phyloP scores from a whole-genome alignment of 2,329 filamentous ascomycete species.

The Juglanconis oblonga region DNA sequence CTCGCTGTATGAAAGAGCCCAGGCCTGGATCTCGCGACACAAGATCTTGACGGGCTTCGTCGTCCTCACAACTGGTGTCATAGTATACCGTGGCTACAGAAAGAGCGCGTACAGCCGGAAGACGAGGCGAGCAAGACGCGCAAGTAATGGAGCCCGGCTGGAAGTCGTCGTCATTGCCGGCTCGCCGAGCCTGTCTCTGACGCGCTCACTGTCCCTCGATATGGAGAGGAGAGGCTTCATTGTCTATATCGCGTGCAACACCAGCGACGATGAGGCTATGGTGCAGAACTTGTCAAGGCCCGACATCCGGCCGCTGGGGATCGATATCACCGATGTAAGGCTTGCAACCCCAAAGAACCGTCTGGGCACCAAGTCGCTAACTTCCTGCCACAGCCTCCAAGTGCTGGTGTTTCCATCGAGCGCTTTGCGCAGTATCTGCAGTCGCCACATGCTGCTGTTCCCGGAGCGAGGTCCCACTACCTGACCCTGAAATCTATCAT shows the following conservation, averaged over 20 bases:
- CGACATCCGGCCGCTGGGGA: conserved; percentile 77
- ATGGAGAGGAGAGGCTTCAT: conserved; percentile 90
- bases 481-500: conserved; percentile 77
- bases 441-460: conserved; percentile 71
- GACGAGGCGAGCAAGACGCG: conserved; percentile 71
- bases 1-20: conserved; percentile 49
- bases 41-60: conserved; percentile 71
- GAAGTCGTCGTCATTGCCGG: conserved; percentile 89
- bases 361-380: neutral
- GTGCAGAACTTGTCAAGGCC: conserved; percentile 73
- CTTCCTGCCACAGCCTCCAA: conserved; percentile 53
- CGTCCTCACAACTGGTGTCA: conserved; percentile 68
- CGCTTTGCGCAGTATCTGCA: conserved; percentile 71
- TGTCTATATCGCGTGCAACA: conserved; percentile 84
- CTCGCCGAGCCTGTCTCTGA: conserved; percentile 80
- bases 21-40: conserved; percentile 71
- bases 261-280: conserved; percentile 77
- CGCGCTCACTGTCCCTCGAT: conserved; percentile 78
- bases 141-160: conserved; percentile 76
- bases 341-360: too few species aligned
- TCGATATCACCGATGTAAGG: conserved; percentile 79
- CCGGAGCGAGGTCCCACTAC: conserved; percentile 71
- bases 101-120: conserved; percentile 58
- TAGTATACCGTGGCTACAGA: conserved; percentile 50
- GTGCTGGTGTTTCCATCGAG: conserved; percentile 65